Conservation (phyloP, 495 filamentous ascomycete species). For the Symbiotaphrina buchneri region DNA sequence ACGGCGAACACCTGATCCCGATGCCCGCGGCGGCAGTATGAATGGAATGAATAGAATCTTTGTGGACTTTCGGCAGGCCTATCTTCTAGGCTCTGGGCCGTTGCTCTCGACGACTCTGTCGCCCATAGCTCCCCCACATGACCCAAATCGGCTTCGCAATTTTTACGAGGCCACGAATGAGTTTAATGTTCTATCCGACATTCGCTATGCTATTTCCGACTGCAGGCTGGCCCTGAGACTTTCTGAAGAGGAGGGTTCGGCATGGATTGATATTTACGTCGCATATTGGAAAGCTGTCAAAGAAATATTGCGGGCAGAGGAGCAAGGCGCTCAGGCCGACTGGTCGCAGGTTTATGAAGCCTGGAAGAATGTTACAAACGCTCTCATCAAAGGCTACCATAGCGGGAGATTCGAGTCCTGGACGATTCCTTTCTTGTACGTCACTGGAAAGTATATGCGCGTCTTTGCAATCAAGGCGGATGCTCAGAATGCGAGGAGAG, state of each 20-base stretch:
- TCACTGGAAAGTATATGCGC: slow-evolving; percentile 60
- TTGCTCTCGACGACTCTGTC: slow-evolving; percentile 44
- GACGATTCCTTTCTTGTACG: slow-evolving; percentile 77
- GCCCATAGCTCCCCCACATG: slow-evolving; percentile 31
- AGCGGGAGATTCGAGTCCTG: slow-evolving; percentile 50
- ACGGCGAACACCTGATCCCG: too few species aligned
- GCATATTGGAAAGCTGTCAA: slow-evolving; percentile 64
- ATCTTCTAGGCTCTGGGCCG: slow-evolving; percentile 31
- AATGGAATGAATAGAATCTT: slow-evolving; percentile 52
- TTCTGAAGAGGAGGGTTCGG: slow-evolving; percentile 36
- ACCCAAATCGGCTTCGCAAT: slow-evolving; percentile 35
- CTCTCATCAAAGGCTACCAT: slow-evolving; percentile 52
- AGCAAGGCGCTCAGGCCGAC: slow-evolving; percentile 18
- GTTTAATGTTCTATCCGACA: slow-evolving; percentile 25
- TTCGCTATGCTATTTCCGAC: slow-evolving; percentile 19
- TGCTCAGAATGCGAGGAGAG: slow-evolving; percentile 24
- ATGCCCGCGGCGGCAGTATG: too few species aligned
- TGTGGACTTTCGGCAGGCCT: slow-evolving; percentile 34
- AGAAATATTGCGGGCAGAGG: slow-evolving; percentile 36
- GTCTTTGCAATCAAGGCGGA: slow-evolving; percentile 81
- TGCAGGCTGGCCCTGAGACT: slow-evolving; percentile 21
- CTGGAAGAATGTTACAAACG: slow-evolving; percentile 60
- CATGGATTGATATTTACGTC: slow-evolving; percentile 67
- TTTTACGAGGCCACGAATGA: slow-evolving; percentile 34
- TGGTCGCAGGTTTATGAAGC: slow-evolving; percentile 58